These are phyloP conservation scores for Leishmania amazonensis DNA, from an alignment of 208 protist genomes.

Conservation along the genomic window DNA sequence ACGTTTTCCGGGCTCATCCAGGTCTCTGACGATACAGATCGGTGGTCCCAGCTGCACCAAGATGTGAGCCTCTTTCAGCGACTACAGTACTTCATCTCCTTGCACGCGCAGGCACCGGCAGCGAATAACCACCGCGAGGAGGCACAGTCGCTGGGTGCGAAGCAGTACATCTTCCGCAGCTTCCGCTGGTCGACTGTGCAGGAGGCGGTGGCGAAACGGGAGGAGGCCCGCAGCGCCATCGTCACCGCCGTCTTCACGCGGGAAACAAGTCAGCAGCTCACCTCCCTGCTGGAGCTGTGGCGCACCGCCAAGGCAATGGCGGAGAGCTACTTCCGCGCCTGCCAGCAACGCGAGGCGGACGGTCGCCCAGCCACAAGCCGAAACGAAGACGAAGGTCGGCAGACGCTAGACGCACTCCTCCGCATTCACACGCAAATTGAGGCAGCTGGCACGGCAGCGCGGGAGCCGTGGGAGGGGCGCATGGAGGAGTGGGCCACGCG, in stretches of 20 bases:
- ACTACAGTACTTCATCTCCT: conserved; percentile 53
- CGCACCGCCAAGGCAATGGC: conserved; percentile 55
- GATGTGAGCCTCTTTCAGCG: conserved; percentile 56
- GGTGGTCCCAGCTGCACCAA: conserved; percentile 45
- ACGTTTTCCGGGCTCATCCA: conserved; percentile 54
- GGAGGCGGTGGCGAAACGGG: conserved; percentile 53
- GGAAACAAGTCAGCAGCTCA: conserved; percentile 43
- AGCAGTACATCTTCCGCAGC: conserved; percentile 25
- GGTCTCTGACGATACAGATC: conserved; percentile 33
- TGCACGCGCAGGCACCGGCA: conserved; percentile 6
- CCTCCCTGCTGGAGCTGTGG: conserved; percentile 58
- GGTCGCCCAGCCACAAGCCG: conserved; percentile 8
- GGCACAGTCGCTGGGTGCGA: background rate
- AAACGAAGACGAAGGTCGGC: conserved; percentile 20
- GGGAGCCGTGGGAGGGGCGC: conserved; percentile 39
- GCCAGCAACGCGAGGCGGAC: conserved; percentile 24
- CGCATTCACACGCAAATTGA: conserved; percentile 58
- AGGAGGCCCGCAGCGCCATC: conserved; percentile 45
- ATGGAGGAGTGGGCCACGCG: conserved; percentile 35
- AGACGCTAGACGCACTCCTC: conserved; percentile 65
- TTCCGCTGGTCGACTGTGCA: conserved; percentile 45
- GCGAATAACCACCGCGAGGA: background rate
- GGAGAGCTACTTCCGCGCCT: conserved; percentile 61
- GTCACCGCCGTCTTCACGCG: conserved; percentile 54
- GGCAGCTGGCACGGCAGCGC: conserved; percentile 28